These are phyloP conservation scores for Tetrapisispora namnaoensis DNA, from an alignment of 805 yeast genomes.

Conservation along the genomic window DNA sequence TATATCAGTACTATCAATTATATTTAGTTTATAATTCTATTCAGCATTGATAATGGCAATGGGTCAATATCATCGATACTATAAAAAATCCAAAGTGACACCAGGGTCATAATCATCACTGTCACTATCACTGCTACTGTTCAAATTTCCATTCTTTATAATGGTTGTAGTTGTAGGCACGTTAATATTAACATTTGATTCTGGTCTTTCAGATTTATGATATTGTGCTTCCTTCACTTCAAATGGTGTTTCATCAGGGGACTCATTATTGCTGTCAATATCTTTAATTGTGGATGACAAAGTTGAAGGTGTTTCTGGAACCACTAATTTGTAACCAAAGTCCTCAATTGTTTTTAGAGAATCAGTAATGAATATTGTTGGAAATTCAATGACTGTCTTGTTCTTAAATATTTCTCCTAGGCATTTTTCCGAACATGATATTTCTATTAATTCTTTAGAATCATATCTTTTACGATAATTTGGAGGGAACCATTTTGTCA, in stretches of 20 bases:
- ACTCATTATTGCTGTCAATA: slow-evolving; percentile 5
- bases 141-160: background rate
- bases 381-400: slow-evolving; percentile 63
- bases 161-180: background rate
- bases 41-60: no score
- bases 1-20: no score
- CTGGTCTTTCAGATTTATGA: background rate
- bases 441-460: slow-evolving; percentile 31
- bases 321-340: background rate
- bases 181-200: background rate
- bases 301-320: no score
- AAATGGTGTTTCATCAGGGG: slow-evolving; percentile 14
- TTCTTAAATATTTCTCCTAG: slow-evolving; percentile 45
- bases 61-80: background rate
- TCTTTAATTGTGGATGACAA: slow-evolving; percentile 4
- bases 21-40: no score
- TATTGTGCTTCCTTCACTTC: background rate
- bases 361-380: slow-evolving; percentile 47
- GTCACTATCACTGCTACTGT: slow-evolving; percentile 8
- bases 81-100: slow-evolving; percentile 17
- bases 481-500: slow-evolving; percentile 26
- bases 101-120: slow-evolving; percentile 22
- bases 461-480: slow-evolving; percentile 24
- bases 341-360: background rate
- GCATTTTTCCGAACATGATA: slow-evolving; percentile 27